Percentiles rank a stretch among this genome's conserved stretches.
These are phyloP conservation scores for Trypanosoma avium DNA, from an alignment of 208 protist genomes.

Conservation along the genomic window DNA sequence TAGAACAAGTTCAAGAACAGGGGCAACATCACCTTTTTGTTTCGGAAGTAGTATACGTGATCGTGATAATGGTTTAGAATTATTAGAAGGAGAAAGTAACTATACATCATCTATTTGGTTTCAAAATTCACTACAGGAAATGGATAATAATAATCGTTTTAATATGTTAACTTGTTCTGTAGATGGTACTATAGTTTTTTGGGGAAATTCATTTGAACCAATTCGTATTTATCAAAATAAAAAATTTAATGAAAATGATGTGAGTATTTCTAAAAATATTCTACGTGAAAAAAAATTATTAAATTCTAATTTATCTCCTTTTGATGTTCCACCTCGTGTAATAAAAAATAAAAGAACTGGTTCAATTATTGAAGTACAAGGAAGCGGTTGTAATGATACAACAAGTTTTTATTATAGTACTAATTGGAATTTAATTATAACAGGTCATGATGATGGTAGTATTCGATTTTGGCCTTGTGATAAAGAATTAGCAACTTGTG, in stretches of 20 bases:
- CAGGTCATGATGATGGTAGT: constrained; percentile 47
- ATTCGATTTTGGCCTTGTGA: constrained; percentile 37
- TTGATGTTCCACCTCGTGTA: background rate
- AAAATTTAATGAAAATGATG: background rate
- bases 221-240: constrained; percentile 1
- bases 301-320: background rate
- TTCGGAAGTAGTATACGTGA: too few relatives aligned
- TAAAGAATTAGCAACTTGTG: constrained; percentile 29
- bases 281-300: background rate
- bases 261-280: constrained; percentile 4
- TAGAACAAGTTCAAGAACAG: too few relatives aligned
- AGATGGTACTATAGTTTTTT: constrained; percentile 20
- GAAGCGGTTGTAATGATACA: constrained; percentile 22
- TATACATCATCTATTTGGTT: background rate
- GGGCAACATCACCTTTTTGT: too few relatives aligned
- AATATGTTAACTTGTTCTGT: constrained; percentile 11
- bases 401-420: constrained; percentile 35
- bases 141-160: background rate
- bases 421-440: constrained; percentile 30
- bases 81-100: background rate
- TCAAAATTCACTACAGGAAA: background rate
- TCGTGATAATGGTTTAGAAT: background rate
- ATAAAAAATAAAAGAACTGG: constrained; percentile 1
- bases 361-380: constrained; percentile 2
- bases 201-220: constrained; percentile 11